Evolutionary conservation across 495 filamentous ascomycete genomes (phyloP).

Genomic region (Penicillium canescens): DNA sequence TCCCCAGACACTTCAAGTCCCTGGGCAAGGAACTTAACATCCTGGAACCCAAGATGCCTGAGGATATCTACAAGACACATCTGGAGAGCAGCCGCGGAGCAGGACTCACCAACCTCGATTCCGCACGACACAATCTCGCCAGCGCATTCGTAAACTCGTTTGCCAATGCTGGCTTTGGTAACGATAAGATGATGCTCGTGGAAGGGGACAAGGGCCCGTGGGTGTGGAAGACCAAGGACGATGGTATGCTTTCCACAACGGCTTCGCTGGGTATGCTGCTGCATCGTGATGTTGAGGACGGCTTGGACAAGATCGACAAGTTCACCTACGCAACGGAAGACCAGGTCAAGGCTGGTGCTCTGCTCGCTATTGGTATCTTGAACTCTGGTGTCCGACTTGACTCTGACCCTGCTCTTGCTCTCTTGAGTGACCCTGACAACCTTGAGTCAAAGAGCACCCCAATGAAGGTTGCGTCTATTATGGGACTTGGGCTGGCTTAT

Average conservation of each 20-base stretch:
- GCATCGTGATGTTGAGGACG: constrained; percentile 87
- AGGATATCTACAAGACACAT: constrained; percentile 99
- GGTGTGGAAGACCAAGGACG: constrained; percentile 99
- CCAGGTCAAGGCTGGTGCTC: constrained; percentile 83
- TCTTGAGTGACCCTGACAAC: constrained; percentile 76
- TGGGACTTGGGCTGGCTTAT: constrained; percentile 93
- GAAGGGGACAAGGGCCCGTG: constrained; percentile 78
- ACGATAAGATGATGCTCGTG: constrained; percentile 95
- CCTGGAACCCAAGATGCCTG: constrained; percentile 91
- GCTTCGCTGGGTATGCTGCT: constrained; percentile 88
- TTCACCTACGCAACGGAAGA: constrained; percentile 85
- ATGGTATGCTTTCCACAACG: constrained; percentile 94
- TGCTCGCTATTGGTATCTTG: constrained; percentile 88
- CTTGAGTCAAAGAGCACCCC: constrained; percentile 72
- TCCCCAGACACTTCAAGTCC: constrained; percentile 90
- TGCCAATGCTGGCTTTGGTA: constrained; percentile 91
- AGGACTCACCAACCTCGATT: constrained; percentile 91
- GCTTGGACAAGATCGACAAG: constrained; percentile 88
- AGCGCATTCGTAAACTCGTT: constrained; percentile 97
- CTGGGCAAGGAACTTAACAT: constrained; percentile 96
- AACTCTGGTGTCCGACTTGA: constrained; percentile 88
- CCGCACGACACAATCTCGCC: constrained; percentile 91
- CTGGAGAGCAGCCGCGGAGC: constrained; percentile 91
- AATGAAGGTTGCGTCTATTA: constrained; percentile 79
- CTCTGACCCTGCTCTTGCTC: constrained; percentile 81